phyloP scores from a whole-genome alignment of 768 basidiomycete genomes.

The Omphalotus guepiniiformis region DNA sequence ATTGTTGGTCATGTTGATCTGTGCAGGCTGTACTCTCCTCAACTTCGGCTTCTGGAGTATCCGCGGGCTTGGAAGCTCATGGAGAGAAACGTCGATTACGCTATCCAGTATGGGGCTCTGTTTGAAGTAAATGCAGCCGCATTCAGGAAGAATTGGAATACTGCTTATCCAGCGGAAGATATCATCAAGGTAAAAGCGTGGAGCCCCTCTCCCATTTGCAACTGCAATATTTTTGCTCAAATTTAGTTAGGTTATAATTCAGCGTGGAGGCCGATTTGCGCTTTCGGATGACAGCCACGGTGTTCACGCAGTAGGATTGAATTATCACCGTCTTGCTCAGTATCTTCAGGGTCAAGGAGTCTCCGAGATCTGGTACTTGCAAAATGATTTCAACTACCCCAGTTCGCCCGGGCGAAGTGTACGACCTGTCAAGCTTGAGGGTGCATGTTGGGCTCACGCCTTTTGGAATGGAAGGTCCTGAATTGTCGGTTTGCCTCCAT shows the following conservation, averaged over 20 bases:
- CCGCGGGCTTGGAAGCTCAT: constrained; percentile 60
- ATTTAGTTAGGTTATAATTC: constrained; percentile 58
- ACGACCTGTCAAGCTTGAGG: constrained; percentile 39
- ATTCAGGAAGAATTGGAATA: constrained; percentile 85
- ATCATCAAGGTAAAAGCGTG: constrained; percentile 55
- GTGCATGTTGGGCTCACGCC: constrained; percentile 52
- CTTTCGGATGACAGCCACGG: constrained; percentile 98
- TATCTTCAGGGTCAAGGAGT: constrained; percentile 67
- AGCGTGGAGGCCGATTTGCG: constrained; percentile 66
- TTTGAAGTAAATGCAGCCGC: constrained; percentile 95
- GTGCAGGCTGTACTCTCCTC: constrained; percentile 79
- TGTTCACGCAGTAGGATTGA: constrained; percentile 80
- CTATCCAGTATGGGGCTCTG: constrained; percentile 77
- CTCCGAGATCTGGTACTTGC: constrained; percentile 61
- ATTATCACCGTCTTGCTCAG: constrained; percentile 62
- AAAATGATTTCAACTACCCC: constrained; percentile 26
- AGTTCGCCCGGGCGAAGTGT: constrained; percentile 46
- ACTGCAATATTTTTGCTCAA: constrained; percentile 3
- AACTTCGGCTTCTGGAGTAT: constrained; percentile 49
- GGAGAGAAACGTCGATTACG: constrained; percentile 70
- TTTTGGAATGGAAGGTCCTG: constrained; percentile 45
- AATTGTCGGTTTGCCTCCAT: background rate
- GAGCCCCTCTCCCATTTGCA: constrained; percentile 9
- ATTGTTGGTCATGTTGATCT: constrained; percentile 93
- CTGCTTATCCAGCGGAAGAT: constrained; percentile 80